A percentile compares a stretch with the other conserved stretches of the same genome.
Evolutionary conservation across 108 stramenopile genomes (phyloP).

Genomic region (Stephanodiscus triporus): DNA sequence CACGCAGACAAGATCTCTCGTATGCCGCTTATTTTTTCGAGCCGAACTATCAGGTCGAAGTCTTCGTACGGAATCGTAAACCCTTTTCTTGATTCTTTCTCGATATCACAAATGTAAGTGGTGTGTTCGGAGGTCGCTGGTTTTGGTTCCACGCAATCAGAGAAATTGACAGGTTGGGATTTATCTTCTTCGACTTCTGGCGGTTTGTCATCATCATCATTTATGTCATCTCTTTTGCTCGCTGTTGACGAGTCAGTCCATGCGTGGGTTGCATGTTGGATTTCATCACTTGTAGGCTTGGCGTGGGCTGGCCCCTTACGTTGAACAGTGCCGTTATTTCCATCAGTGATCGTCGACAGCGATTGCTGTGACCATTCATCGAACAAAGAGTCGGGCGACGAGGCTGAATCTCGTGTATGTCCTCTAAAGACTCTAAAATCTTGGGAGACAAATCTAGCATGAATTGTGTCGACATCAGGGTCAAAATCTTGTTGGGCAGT

Average conservation of each 20-base stretch:
- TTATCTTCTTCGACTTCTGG: not conserved
- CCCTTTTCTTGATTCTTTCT: not conserved
- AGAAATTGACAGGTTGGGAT: not conserved
- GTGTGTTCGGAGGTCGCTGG: no score
- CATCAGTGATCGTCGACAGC: not conserved
- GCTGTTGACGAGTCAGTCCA: not conserved
- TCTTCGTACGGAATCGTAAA: not conserved
- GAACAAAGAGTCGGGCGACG: conserved; percentile 47
- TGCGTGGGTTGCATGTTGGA: not conserved
- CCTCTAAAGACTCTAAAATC: not conserved
- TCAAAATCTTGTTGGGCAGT: not conserved
- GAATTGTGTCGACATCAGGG: conserved; percentile 12
- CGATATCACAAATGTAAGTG: not conserved
- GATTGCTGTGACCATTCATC: conserved; percentile 48
- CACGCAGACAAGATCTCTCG: conserved; percentile 13
- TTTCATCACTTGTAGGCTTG: conserved; percentile 1
- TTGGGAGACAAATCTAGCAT: not conserved
- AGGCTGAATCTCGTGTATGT: not conserved
- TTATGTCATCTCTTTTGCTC: not conserved
- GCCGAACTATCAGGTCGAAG: conserved; percentile 7
- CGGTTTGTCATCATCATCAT: not conserved
- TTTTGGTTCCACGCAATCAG: not conserved
- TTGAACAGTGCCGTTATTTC: not conserved
- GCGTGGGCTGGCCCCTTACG: not conserved
- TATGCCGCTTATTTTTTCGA: conserved; percentile 22